Evolutionary conservation across 176 grass and related monocot species (phyloP).

Genomic region (Cymbopogon citratus): DNA sequence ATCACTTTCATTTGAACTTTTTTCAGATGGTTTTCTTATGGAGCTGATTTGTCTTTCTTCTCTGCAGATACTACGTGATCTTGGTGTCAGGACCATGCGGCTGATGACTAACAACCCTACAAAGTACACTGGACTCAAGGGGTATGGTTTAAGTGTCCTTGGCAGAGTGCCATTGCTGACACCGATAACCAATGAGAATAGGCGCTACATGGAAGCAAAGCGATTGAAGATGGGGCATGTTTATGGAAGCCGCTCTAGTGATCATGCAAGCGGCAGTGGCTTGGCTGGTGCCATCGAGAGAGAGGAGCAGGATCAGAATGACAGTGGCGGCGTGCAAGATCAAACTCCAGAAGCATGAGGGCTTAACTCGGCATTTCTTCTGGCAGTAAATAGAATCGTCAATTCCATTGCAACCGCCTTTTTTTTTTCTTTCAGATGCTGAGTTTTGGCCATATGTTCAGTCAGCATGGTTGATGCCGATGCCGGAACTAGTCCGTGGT

Average conservation of each 20-base stretch:
- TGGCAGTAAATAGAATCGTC: slow-evolving; percentile 7
- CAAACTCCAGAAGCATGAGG: slow-evolving; percentile 12
- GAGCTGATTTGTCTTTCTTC: slow-evolving; percentile 6
- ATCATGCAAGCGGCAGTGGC: slow-evolving; percentile 14
- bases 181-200: slow-evolving; percentile 87
- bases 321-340: slow-evolving; percentile 1
- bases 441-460: not conserved
- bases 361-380: not conserved
- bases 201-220: slow-evolving; percentile 81
- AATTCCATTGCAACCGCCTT: not conserved
- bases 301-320: slow-evolving; percentile 9
- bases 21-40: slow-evolving; percentile 7
- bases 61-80: slow-evolving; percentile 72
- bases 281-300: not conserved
- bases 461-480: not conserved
- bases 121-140: slow-evolving; percentile 80
- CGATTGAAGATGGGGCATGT: slow-evolving; percentile 79
- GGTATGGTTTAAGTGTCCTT: slow-evolving; percentile 77
- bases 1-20: not conserved
- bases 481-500: not conserved
- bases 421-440: not conserved
- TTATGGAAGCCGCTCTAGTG: slow-evolving; percentile 46
- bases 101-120: slow-evolving; percentile 93
- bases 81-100: slow-evolving; percentile 83
- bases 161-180: slow-evolving; percentile 79